These are phyloP conservation scores for Solanum rostratum DNA, from an alignment of 257 asterid genomes.

Conservation along the genomic window DNA sequence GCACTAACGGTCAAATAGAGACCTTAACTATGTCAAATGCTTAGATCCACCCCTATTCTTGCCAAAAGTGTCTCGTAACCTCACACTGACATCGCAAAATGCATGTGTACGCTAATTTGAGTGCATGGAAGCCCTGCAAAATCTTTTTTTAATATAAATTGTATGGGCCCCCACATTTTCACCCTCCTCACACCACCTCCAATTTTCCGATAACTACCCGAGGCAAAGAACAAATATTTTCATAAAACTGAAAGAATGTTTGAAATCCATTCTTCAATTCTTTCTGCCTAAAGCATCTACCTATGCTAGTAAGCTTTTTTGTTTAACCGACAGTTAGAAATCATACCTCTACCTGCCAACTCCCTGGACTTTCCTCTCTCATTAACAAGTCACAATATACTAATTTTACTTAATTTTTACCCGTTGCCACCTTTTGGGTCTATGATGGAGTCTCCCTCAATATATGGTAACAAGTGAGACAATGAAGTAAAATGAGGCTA, in stretches of 20 bases:
- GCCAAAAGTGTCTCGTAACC: background rate
- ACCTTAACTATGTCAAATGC: background rate
- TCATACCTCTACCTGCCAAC: background rate
- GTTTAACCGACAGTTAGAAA: background rate
- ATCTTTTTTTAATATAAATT: background rate
- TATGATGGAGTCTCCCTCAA: slow-evolving; percentile 21
- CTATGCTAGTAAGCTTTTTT: background rate
- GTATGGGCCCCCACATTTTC: background rate
- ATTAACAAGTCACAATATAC: background rate
- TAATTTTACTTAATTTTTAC: slow-evolving; percentile 13
- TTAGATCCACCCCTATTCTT: background rate
- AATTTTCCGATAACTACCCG: background rate
- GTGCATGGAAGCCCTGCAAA: background rate
- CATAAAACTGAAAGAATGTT: background rate
- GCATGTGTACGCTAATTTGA: background rate
- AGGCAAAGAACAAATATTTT: background rate
- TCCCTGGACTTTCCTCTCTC: background rate
- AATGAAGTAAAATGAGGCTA: background rate
- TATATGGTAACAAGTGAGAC: background rate
- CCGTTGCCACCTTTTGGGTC: slow-evolving; percentile 20
- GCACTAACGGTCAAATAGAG: background rate
- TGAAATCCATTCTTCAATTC: background rate
- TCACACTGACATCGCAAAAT: background rate
- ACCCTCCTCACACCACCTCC: background rate
- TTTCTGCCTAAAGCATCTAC: background rate